Percentiles rank a stretch among this genome's conserved stretches.
Evolutionary conservation across 73 alveolate species (phyloP).

Genomic region (Durusdinium trenchii): DNA sequence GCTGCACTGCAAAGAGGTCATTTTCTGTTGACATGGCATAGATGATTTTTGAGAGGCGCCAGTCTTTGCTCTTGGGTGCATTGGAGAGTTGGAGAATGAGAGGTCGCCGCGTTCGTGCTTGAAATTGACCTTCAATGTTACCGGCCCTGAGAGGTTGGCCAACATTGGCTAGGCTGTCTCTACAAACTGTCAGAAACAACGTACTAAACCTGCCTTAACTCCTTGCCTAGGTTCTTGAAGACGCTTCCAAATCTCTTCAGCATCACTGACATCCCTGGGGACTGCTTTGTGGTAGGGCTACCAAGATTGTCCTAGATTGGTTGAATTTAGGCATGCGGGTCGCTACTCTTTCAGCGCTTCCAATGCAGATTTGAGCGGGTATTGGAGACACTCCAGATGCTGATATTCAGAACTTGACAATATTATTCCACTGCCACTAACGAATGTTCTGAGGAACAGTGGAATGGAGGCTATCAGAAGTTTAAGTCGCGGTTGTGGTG

Average conservation of each 20-base stretch:
- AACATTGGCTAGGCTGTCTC: background rate
- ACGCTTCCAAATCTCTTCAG: conserved; percentile 8
- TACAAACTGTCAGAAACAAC: background rate
- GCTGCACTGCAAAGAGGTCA: background rate
- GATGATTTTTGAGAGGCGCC: background rate
- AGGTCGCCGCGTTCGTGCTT: background rate
- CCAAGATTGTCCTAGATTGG: too few species aligned
- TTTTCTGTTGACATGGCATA: background rate
- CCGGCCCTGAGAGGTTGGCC: background rate
- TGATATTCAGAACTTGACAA: too few species aligned
- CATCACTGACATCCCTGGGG: conserved; percentile 45
- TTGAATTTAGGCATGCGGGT: background rate
- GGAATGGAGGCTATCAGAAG: background rate
- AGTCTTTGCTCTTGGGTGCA: background rate
- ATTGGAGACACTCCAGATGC: background rate
- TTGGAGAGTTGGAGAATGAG: background rate
- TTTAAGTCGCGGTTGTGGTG: background rate
- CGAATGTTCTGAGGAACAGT: background rate
- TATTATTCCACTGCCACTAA: too few species aligned
- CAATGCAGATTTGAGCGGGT: background rate
- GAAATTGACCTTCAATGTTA: background rate
- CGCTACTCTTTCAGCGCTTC: background rate
- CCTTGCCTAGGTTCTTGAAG: conserved; percentile 8
- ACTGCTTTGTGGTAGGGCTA: conserved; percentile 14
- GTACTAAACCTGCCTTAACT: background rate